Base-by-base conservation (phyloP, 73 alveolate species). In the Symbiodinium natans region DNA sequence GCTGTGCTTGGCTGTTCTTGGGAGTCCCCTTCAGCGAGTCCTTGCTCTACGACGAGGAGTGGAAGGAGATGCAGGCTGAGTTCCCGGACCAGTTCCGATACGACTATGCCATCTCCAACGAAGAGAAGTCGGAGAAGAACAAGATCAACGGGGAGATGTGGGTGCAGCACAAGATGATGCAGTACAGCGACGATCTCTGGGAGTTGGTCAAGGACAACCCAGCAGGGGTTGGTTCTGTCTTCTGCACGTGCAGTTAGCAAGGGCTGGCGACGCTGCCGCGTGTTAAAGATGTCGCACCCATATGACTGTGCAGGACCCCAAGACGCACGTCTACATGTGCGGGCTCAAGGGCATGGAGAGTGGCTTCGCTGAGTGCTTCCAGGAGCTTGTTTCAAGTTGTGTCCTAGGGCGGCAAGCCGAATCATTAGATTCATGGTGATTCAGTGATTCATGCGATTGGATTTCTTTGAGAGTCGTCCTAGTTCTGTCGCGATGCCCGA, bases 141-240 rank as follows among this genome's bases (percentile, higher is more conserved):
- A 80, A 80, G 75, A 93, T 87, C 95, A 87, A 87, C 71, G 99
- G 95, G 29, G 95, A 87, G 71, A 87, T 87, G 95, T 87, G 95
- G 95, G 95, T 87, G 86, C 95, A 87, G 95, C 95, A 87, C 95
- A 87, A 87, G 95, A 87, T 87, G 95, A 87, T 87, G 95, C 73
- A 87, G 95, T 82, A 93, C 40, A 52, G 93, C 56, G 92, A 77
- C 21, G 99, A 93, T 34, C 82, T 93, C n/a, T 93, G 90, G 90
- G 93, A 93, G 86, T 23, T 80, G 93, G 86, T 93, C 43, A 87
- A 87, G 95, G 95, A 41, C 36, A 0, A 39, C 39, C 23, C 33
- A 82, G 89, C 7, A 7, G 29, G 19, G 34, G 23, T n/a, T 38
- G 33, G n/a, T n/a, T n/a, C n/a, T n/a, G n/a, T n/a, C n/a, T 63